Base-by-base conservation (phyloP, 2,329 filamentous ascomycete genomes). In the Cercospora zeae-maydis region DNA sequence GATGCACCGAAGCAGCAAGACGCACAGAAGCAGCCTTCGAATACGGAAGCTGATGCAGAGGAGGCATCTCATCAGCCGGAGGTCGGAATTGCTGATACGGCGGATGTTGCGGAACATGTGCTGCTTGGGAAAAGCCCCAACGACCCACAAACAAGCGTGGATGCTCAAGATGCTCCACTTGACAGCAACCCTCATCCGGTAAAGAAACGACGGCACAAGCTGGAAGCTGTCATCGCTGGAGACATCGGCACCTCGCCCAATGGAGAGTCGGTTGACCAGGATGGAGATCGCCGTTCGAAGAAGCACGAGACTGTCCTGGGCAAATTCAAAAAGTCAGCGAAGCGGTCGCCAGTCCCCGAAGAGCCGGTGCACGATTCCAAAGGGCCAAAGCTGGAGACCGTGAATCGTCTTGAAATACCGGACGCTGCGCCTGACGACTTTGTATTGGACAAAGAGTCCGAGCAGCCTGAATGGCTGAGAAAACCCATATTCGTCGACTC, bases 381-480 rank as follows among this genome's bases (percentile, higher is more conserved):
- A 36, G 59, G 11, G 47, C 47, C 5, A 54, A 73, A 69, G 70
- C 73, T 61, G 65, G 69, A 9, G 59, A 75, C 67, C 63, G 74
- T 91, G 10, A 31, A 91, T 21, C 81, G 57, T 19, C 58, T 98
- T 0, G 86, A 89, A 61, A 92, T 69, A 13, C 67, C 67, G 5
- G 62, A 60, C 4, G 59, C 63, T 13, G 61, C 63, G 4, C 21
- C 24, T 2, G 52, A 58, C 8, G 39, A 47, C 6, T 34, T 92
- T 6, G 80, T 96, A 19, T 92, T 92, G 7, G 63, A 61, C 34
- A 42, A 64, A 24, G 92, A 91, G 75, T 88, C 92, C 31, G 89
- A 90, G 0, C 80, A 96, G 2, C 93, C 93, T 0, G 69, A 81
- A 2, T 98, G 93, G 93, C 81, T 97, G 11, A 86, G 89, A 4